phyloP scores from a whole-genome alignment of 176 grass and related monocot genomes.

The Carex parvula region DNA sequence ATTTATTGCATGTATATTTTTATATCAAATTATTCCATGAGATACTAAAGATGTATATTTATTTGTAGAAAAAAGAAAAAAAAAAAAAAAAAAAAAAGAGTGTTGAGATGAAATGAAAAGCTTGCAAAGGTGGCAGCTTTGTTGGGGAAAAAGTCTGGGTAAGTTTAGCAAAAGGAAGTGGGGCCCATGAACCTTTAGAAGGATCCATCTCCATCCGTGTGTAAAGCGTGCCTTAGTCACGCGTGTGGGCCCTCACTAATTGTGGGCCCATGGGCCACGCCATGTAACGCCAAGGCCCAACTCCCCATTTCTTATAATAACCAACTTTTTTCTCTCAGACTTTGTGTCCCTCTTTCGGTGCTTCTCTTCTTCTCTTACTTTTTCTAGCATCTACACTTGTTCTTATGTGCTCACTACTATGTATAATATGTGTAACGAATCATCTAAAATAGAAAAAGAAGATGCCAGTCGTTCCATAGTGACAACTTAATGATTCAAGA shows the following conservation, averaged over 20 bases:
- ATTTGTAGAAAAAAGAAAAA: neutral
- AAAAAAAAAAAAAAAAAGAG: neutral
- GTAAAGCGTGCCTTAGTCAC: slow-evolving; percentile 35
- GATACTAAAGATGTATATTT: neutral
- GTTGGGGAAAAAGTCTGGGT: neutral
- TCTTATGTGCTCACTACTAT: neutral
- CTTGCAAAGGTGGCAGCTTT: neutral
- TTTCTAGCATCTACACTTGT: neutral
- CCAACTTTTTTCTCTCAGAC: slow-evolving; percentile 18
- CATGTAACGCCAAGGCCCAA: slow-evolving; percentile 39
- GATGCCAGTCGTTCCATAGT: neutral
- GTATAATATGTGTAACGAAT: neutral
- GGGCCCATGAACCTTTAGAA: slow-evolving; percentile 45
- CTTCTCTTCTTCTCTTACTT: slow-evolving; percentile 1
- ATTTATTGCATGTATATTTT: too few relatives aligned
- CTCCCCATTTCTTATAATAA: neutral
- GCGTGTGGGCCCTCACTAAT: slow-evolving; percentile 39
- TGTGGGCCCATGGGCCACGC: slow-evolving; percentile 56
- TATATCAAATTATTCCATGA: neutral
- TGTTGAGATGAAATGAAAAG: neutral
- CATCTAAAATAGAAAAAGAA: too few relatives aligned
- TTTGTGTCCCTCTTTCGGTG: slow-evolving; percentile 16
- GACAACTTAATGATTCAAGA: too few relatives aligned
- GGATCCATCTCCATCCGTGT: slow-evolving; percentile 73
- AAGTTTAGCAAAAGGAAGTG: slow-evolving; percentile 10